Percentiles rank a stretch among this genome's conserved stretches.
Evolutionary conservation across 2,329 filamentous ascomycete species (phyloP).

Genomic region (Diaporthe nobilis): DNA sequence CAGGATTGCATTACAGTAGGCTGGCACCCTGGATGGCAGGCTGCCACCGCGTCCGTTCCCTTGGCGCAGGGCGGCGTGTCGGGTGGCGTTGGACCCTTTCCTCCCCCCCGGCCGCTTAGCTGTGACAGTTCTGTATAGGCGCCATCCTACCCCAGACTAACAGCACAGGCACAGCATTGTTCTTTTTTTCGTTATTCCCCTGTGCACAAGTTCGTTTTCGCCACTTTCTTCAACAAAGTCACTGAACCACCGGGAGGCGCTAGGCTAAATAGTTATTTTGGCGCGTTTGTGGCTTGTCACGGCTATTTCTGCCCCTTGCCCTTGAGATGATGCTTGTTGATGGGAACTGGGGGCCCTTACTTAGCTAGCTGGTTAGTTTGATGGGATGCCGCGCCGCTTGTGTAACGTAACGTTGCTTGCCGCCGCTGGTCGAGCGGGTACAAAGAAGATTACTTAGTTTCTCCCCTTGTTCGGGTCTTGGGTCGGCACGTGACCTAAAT

Average conservation of each 20-base stretch:
- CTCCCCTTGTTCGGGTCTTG: not conserved
- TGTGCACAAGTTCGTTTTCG: not conserved
- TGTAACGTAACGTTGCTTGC: constrained; percentile 27
- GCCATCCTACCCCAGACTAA: not conserved
- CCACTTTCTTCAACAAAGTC: not conserved
- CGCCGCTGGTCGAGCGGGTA: not conserved
- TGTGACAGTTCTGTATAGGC: not conserved
- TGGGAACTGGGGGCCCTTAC: not conserved
- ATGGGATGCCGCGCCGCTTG: constrained; percentile 5
- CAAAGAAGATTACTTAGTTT: not conserved
- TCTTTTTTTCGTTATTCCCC: not conserved
- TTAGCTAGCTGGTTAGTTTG: not conserved
- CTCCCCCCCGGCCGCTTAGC: not conserved
- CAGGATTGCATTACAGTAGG: constrained; percentile 19
- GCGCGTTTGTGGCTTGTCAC: constrained; percentile 3
- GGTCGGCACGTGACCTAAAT: constrained; percentile 5
- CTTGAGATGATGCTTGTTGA: not conserved
- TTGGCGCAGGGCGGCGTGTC: not conserved
- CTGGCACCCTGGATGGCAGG: not conserved
- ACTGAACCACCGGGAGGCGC: not conserved
- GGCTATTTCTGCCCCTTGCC: not conserved
- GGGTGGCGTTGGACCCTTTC: not conserved
- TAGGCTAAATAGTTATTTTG: not conserved
- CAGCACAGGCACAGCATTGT: not conserved
- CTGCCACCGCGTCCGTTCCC: not conserved